Conservation (phyloP, 495 filamentous ascomycete genomes). For the Podospora pseudopauciseta region DNA sequence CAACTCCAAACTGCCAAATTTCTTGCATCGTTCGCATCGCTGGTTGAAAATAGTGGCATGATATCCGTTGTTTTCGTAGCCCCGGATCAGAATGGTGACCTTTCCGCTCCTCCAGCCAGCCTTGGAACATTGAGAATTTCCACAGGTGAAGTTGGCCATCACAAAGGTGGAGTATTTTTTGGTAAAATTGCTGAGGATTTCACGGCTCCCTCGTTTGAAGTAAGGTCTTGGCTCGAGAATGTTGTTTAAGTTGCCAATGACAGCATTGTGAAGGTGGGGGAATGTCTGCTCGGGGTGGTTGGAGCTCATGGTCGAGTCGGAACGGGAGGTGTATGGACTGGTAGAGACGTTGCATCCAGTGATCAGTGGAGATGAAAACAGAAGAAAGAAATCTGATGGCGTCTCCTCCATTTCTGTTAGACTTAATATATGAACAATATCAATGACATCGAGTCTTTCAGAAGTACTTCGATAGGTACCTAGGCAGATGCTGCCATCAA, state of each 20-base stretch:
- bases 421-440: no score
- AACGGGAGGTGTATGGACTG: no score
- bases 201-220: background rate
- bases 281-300: background rate
- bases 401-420: no score
- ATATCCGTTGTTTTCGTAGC: slow-evolving; percentile 27
- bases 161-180: slow-evolving; percentile 25
- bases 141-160: slow-evolving; percentile 29
- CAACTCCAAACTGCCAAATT: slow-evolving; percentile 24
- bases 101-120: slow-evolving; percentile 31
- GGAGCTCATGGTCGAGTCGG: background rate
- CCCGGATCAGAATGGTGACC: slow-evolving; percentile 27
- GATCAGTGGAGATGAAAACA: background rate
- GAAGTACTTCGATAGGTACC: no score
- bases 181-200: background rate
- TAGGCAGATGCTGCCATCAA: background rate
- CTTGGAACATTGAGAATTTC: slow-evolving; percentile 18
- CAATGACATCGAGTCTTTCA: no score
- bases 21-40: slow-evolving; percentile 25
- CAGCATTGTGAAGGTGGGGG: background rate
- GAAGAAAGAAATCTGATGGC: no score
- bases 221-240: background rate
- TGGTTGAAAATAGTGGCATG: slow-evolving; percentile 32
- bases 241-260: background rate
- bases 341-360: background rate